A percentile compares a stretch with the other conserved stretches of the same genome.
These are phyloP conservation scores for Pezicula carpinea DNA, from an alignment of 2,329 filamentous ascomycete genomes.

Conservation along the genomic window DNA sequence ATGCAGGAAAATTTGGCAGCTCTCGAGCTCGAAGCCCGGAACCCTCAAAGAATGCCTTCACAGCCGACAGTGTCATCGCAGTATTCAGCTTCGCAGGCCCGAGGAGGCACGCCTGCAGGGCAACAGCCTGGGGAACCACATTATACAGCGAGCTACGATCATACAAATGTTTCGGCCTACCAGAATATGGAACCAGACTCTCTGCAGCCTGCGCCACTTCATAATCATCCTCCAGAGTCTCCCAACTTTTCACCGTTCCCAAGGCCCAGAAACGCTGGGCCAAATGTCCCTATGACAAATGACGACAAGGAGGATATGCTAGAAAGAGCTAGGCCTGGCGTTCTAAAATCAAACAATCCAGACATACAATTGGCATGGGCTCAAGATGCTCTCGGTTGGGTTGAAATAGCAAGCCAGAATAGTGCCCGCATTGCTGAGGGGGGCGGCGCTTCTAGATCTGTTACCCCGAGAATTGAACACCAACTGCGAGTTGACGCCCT, in stretches of 20 bases:
- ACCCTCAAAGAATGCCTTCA: constrained; percentile 28
- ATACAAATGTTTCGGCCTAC: constrained; percentile 29
- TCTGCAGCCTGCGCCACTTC: neutral
- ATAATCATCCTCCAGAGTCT: constrained; percentile 24
- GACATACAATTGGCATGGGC: constrained; percentile 97
- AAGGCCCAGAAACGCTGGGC: constrained; percentile 69
- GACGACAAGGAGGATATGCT: constrained; percentile 90
- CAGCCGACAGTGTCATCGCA: constrained; percentile 16
- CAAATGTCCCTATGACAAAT: constrained; percentile 88
- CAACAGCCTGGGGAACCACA: constrained; percentile 15
- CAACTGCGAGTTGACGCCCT: constrained; percentile 83
- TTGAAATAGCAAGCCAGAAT: constrained; percentile 77
- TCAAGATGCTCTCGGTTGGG: constrained; percentile 83
- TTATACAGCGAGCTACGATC: constrained; percentile 27
- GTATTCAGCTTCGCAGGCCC: constrained; percentile 15
- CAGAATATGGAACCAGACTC: constrained; percentile 24
- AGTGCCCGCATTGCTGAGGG: constrained; percentile 39
- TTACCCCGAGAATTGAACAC: constrained; percentile 83
- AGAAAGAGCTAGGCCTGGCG: constrained; percentile 76
- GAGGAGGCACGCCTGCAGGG: neutral
- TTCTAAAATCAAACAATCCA: constrained; percentile 89
- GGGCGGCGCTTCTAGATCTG: constrained; percentile 51
- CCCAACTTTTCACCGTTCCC: constrained; percentile 92
- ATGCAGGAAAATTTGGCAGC: constrained; percentile 93
- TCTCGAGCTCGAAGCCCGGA: constrained; percentile 75